A percentile compares a stretch with the other conserved stretches of the same genome.
Evolutionary conservation across 345 rosid species (phyloP).

Genomic region (Pseudoturritis turrita): DNA sequence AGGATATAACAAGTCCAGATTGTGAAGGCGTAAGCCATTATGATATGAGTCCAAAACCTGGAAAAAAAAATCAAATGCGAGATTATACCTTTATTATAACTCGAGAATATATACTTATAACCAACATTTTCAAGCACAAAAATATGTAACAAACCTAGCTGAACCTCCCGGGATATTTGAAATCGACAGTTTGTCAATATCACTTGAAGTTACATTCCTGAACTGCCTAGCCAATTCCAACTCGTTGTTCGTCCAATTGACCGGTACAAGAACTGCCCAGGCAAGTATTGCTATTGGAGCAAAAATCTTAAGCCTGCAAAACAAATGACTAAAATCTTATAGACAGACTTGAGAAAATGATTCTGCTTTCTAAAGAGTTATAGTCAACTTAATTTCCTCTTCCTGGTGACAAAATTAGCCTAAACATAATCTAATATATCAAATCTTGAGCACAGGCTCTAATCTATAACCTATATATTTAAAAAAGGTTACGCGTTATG

Average conservation of each 20-base stretch:
- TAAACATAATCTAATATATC: background rate
- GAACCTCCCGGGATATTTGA: constrained; percentile 72
- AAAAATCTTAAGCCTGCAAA: constrained; percentile 79
- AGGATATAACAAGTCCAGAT: constrained; percentile 87
- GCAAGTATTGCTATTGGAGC: constrained; percentile 71
- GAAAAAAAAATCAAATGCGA: background rate
- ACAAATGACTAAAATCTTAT: background rate
- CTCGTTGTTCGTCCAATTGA: constrained; percentile 58
- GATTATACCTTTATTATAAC: background rate
- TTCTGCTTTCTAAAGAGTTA: background rate
- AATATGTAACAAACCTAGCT: constrained; percentile 40
- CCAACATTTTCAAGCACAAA: background rate
- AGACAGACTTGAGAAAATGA: background rate
- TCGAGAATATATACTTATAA: background rate
- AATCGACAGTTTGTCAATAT: constrained; percentile 85
- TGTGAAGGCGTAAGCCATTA: constrained; percentile 81
- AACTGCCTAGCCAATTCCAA: constrained; percentile 33
- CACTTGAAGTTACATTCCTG: constrained; percentile 64
- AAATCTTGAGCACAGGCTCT: background rate
- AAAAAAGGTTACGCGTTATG: background rate
- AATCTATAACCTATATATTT: background rate
- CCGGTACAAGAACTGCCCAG: constrained; percentile 77
- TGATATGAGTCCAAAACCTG: constrained; percentile 82
- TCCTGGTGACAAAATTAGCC: background rate
- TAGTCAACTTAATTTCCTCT: background rate